Evolutionary conservation across 192 early-diverging fungal species (phyloP).

Genomic region (Coemansia sp.): DNA sequence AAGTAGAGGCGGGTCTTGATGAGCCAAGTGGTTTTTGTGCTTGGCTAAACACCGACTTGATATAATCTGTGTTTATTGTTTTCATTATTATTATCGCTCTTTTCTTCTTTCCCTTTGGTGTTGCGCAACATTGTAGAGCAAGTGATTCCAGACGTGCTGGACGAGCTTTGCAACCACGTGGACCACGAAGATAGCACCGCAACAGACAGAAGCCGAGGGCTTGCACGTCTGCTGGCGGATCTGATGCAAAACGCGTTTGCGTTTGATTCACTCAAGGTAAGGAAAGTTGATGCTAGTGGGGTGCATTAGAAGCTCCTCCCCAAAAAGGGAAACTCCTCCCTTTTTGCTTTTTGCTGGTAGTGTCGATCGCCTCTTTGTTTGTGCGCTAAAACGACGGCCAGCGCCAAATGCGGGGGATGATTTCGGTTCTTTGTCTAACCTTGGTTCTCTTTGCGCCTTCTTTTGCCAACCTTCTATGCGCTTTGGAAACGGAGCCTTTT

Average conservation of each 20-base stretch:
- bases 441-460: not conserved
- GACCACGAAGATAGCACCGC: conserved; percentile 20
- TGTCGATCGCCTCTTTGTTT: not conserved
- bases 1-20: not conserved
- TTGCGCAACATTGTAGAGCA: conserved; percentile 59
- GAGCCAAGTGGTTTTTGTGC: not conserved
- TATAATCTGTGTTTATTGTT: not conserved
- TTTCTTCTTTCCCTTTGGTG: too few relatives aligned
- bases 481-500: too few relatives aligned
- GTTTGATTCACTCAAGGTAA: conserved; percentile 92
- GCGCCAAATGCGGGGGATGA: not conserved
- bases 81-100: not conserved
- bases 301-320: too few relatives aligned
- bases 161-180: conserved; percentile 66
- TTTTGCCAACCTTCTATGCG: not conserved
- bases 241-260: conserved; percentile 85
- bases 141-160: conserved; percentile 64
- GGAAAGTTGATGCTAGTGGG: not conserved
- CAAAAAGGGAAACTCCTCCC: not conserved
- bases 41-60: not conserved
- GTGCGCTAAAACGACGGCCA: not conserved
- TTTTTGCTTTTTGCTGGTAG: not conserved
- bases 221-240: conserved; percentile 78
- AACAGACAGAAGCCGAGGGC: conserved; percentile 65
- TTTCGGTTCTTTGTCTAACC: not conserved